phyloP scores from a whole-genome alignment of 257 asterid species.

The Knoxia roxburghii region DNA sequence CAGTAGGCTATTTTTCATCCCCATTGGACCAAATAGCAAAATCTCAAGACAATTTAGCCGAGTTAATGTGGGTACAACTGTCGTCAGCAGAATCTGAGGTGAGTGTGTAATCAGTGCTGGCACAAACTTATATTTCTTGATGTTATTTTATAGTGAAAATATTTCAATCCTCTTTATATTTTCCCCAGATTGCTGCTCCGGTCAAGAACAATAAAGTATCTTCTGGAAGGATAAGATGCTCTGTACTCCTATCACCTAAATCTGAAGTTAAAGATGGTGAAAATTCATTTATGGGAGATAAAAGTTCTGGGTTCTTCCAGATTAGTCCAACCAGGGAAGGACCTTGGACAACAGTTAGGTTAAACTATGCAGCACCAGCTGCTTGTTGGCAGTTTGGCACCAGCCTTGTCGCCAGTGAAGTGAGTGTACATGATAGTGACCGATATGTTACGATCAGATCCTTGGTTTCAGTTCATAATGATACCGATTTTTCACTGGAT shows the following conservation, averaged over 20 bases:
- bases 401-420: slow-evolving; percentile 90
- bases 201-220: slow-evolving; percentile 18
- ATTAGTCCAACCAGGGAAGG: slow-evolving; percentile 84
- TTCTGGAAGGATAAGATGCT: slow-evolving; percentile 64
- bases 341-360: slow-evolving; percentile 84
- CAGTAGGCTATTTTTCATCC: slow-evolving; percentile 60
- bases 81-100: slow-evolving; percentile 60
- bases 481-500: slow-evolving; percentile 62
- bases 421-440: slow-evolving; percentile 62
- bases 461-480: slow-evolving; percentile 78
- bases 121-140: slow-evolving; percentile 6
- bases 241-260: slow-evolving; percentile 48
- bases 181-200: slow-evolving; percentile 38
- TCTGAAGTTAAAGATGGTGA: slow-evolving; percentile 36
- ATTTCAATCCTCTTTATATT: slow-evolving; percentile 10
- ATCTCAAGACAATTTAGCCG: slow-evolving; percentile 36
- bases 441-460: slow-evolving; percentile 74
- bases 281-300: slow-evolving; percentile 29
- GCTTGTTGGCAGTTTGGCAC: slow-evolving; percentile 85
- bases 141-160: slow-evolving; percentile 2
- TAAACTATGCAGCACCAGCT: slow-evolving; percentile 92
- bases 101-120: slow-evolving; percentile 21
- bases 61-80: slow-evolving; percentile 63
- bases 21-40: slow-evolving; percentile 49
- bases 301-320: slow-evolving; percentile 61